Conservation (phyloP, 148 eudicot genomes). For the Arctostaphylos glauca region DNA sequence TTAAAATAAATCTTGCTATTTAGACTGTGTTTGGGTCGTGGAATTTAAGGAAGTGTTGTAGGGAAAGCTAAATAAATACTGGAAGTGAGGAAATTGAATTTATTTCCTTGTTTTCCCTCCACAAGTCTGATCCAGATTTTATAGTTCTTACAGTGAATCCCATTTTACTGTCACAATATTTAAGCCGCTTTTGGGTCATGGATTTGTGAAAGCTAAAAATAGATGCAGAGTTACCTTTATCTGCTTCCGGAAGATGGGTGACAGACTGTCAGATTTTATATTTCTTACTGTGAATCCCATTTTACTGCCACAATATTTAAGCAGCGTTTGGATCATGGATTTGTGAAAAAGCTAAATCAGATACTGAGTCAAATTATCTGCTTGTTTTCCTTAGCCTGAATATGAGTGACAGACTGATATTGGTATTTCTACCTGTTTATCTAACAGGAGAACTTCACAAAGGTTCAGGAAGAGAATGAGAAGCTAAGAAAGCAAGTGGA, state of each 20-base stretch:
- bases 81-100: background rate
- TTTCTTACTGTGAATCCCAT: background rate
- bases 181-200: background rate
- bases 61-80: background rate
- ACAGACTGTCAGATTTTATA: background rate
- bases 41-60: too few species aligned
- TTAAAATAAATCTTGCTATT: background rate
- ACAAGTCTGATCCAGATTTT: background rate
- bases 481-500: constrained; percentile 39
- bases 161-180: too few species aligned
- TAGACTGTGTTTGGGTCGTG: too few species aligned
- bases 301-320: too few species aligned
- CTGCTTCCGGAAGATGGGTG: background rate
- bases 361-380: too few species aligned
- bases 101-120: background rate
- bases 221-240: too few species aligned
- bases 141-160: background rate
- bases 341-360: too few species aligned
- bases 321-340: background rate
- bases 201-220: too few species aligned
- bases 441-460: constrained; percentile 51
- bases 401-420: background rate
- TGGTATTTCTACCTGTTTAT: background rate
- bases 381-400: background rate
- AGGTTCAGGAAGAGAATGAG: constrained; percentile 69